Conservation (phyloP, 2,329 filamentous ascomycete species). For the Penicillium thymicola region DNA sequence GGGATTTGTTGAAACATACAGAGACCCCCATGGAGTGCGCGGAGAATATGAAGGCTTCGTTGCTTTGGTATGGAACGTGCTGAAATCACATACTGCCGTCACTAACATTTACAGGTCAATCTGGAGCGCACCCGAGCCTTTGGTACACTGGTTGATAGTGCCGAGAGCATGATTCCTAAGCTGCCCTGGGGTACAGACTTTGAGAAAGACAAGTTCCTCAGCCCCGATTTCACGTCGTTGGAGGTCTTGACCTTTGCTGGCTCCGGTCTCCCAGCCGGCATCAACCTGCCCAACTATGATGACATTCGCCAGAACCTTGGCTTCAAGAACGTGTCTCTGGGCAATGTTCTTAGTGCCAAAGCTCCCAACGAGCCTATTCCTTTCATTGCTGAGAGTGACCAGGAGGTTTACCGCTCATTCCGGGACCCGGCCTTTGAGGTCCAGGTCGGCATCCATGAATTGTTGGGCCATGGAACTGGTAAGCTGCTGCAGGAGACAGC, state of each 20-base stretch:
- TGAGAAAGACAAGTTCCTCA: slow-evolving; percentile 93
- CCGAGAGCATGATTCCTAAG: slow-evolving; percentile 79
- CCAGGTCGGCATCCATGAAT: slow-evolving; percentile 90
- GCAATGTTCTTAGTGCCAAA: slow-evolving; percentile 89
- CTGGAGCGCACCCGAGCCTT: slow-evolving; percentile 87
- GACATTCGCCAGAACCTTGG: slow-evolving; percentile 60
- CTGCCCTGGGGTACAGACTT: slow-evolving; percentile 86
- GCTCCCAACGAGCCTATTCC: slow-evolving; percentile 88
- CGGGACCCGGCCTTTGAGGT: slow-evolving; percentile 89
- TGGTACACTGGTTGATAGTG: slow-evolving; percentile 75
- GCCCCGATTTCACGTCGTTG: slow-evolving; percentile 91
- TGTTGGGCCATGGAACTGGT: slow-evolving; percentile 84
- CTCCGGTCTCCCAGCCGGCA: slow-evolving; percentile 60
- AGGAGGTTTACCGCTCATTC: slow-evolving; percentile 75
- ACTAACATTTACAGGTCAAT: slow-evolving; percentile 59
- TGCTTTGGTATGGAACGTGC: slow-evolving; percentile 49
- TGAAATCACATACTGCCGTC: neutral
- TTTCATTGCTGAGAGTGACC: slow-evolving; percentile 77
- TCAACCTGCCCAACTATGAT: slow-evolving; percentile 58
- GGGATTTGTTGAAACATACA: slow-evolving; percentile 82
- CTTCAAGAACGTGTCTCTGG: slow-evolving; percentile 75
- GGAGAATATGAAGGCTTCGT: slow-evolving; percentile 86
- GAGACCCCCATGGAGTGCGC: slow-evolving; percentile 75
- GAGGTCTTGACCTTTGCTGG: slow-evolving; percentile 82
- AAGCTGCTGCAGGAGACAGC: slow-evolving; percentile 89